Evolutionary conservation across 768 basidiomycete species (phyloP), one percentile per base, ranked within the genome.

Genomic region (Amanita thiersii): DNA sequence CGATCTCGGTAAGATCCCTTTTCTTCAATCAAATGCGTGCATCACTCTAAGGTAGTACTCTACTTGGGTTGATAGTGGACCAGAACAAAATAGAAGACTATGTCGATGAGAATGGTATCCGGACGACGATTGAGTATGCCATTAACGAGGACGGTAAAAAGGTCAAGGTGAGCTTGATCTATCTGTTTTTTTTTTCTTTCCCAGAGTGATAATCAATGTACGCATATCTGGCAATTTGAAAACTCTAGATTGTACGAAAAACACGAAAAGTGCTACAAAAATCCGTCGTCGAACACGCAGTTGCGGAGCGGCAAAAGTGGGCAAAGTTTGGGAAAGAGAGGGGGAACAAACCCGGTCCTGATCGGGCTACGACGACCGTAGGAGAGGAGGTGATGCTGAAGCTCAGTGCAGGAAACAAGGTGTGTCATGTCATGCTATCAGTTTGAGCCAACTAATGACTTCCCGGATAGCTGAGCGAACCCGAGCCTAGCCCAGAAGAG

Each of bases 281-380:
- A 58, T 81, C 86, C 6, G 72, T 90, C 26, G 96, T 98, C n/a
- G 87, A 92, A 47, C 93, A 94, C 57, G 72, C 76, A 17, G 91
- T 97, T 8, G 96, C 96, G 0, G 91, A 94, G 58, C 79, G 94
- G 37, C 86, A 93, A 61, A 81, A 79, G 50, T 96, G 91, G 91
- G 55, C 78, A 15, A 98, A 94, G 60, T 99, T 99, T 54, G 96
- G 96, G 3, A 71, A 76, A 47, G 96, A 98, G 63, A 81, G 76
- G 59, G 87, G 89, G 17, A 91, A 79, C 56, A 77, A 83, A 28
- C 65, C 85, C 10, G 94, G 94, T 3, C 93, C 92, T 3, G 90
- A 96, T 64, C 73, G 85, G 26, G 87, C 91, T 9, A 99, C 96
- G 2, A 92, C 92, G 0, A 93, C 91, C 1, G 86, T 98, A 23